These are phyloP conservation scores for Pueraria montana DNA, from an alignment of 306 rosid genomes.

Conservation along the genomic window DNA sequence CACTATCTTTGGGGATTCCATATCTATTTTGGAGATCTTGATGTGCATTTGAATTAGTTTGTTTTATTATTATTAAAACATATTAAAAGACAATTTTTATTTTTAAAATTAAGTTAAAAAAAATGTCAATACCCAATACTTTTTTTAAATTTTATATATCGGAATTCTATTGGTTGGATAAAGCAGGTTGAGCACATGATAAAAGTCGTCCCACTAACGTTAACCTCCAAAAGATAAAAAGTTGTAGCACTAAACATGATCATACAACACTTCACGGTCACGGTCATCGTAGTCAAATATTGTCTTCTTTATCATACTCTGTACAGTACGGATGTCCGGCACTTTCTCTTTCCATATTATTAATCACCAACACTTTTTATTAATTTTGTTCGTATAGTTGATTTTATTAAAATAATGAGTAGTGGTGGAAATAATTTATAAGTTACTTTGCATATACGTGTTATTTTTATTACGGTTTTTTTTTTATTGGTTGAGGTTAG, in stretches of 20 bases:
- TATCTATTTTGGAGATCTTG: neutral
- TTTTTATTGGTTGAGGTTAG: neutral
- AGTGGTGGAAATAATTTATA: neutral
- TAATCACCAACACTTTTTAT: neutral
- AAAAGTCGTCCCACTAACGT: slow-evolving; percentile 8
- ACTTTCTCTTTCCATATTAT: neutral
- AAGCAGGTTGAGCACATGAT: neutral
- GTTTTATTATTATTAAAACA: too few species aligned
- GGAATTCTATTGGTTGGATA: neutral
- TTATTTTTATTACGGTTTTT: neutral
- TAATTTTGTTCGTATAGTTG: neutral
- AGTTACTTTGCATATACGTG: neutral
- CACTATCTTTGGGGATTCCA: neutral
- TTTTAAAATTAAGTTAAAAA: neutral
- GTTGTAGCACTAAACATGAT: slow-evolving; percentile 15
- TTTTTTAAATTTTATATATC: neutral
- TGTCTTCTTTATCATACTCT: neutral
- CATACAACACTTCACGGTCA: slow-evolving; percentile 1
- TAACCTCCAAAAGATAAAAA: neutral
- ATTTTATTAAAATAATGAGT: neutral
- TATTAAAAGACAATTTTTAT: neutral
- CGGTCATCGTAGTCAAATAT: slow-evolving; percentile 25
- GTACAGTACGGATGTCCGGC: slow-evolving; percentile 47
- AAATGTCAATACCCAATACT: neutral
- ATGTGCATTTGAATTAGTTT: neutral